phyloP scores from a whole-genome alignment of 2,329 filamentous ascomycete genomes.

The Dothiorella sarmentorum region DNA sequence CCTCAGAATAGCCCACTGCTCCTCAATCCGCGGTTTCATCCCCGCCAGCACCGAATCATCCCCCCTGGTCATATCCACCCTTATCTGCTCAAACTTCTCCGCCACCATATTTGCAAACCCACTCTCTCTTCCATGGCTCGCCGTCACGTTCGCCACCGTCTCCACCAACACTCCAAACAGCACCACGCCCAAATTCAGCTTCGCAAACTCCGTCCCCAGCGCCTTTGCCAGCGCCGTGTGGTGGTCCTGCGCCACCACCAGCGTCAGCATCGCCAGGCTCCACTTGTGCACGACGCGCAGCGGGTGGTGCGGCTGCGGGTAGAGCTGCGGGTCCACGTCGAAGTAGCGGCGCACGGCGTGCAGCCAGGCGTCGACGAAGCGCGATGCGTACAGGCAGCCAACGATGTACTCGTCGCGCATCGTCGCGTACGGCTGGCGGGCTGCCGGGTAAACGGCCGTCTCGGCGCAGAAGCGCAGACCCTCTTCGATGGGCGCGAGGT shows the following conservation, averaged over 20 bases:
- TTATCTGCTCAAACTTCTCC: slow-evolving; percentile 38
- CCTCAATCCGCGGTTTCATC: slow-evolving; percentile 23
- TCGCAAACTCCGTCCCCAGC: neutral
- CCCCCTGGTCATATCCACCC: slow-evolving; percentile 25
- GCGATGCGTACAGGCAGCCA: slow-evolving; percentile 41
- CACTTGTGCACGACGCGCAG: slow-evolving; percentile 51
- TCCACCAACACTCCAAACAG: slow-evolving; percentile 43
- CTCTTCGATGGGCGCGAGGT: slow-evolving; percentile 18
- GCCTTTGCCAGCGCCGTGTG: neutral
- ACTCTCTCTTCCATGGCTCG: slow-evolving; percentile 44
- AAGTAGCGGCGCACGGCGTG: slow-evolving; percentile 52
- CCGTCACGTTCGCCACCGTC: slow-evolving; percentile 36
- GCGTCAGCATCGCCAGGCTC: slow-evolving; percentile 37
- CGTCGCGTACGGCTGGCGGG: slow-evolving; percentile 54
- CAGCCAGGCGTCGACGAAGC: slow-evolving; percentile 47
- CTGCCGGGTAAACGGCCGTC: slow-evolving; percentile 44
- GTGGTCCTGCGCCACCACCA: slow-evolving; percentile 26
- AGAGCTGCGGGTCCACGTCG: slow-evolving; percentile 51
- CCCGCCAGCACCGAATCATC: slow-evolving; percentile 19
- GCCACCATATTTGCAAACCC: slow-evolving; percentile 40
- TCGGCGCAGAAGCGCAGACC: slow-evolving; percentile 41
- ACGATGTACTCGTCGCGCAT: slow-evolving; percentile 54
- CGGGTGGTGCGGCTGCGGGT: slow-evolving; percentile 48
- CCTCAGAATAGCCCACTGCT: slow-evolving; percentile 27
- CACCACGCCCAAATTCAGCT: slow-evolving; percentile 38